phyloP scores from a whole-genome alignment of 768 basidiomycete genomes.

The Peribolospora baueri region DNA sequence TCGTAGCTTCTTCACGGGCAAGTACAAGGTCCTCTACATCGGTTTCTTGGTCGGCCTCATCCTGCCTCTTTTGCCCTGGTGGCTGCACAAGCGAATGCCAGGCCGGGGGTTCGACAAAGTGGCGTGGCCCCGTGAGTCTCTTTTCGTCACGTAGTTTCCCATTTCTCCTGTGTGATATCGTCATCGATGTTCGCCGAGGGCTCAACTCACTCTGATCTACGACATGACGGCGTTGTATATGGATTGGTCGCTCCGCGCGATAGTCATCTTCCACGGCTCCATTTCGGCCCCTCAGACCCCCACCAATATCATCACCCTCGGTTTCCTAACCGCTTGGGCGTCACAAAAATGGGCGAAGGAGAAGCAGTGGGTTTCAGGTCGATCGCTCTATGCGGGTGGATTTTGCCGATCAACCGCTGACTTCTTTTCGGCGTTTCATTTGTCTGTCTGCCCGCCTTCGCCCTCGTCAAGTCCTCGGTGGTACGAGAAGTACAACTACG shows the following conservation, averaged over 20 bases:
- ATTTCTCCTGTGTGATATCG: too few relatives aligned
- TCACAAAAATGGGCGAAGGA: conserved; percentile 14
- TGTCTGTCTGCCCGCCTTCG: not conserved
- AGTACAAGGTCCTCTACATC: conserved; percentile 12
- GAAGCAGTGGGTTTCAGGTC: conserved; percentile 3
- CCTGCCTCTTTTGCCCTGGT: conserved; percentile 13
- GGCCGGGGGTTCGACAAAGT: conserved; percentile 7
- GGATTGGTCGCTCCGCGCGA: too few relatives aligned
- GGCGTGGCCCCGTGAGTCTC: conserved; percentile 7
- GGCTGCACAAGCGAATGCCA: conserved; percentile 8
- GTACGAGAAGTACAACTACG: conserved; percentile 5
- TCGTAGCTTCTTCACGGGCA: conserved; percentile 13
- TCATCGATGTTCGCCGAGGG: not conserved
- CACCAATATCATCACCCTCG: conserved; percentile 12
- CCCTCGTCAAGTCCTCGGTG: not conserved
- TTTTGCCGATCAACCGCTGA: too few relatives aligned
- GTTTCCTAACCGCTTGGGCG: conserved; percentile 11
- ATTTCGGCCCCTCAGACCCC: conserved; percentile 13
- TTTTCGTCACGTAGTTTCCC: not conserved
- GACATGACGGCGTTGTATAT: too few relatives aligned
- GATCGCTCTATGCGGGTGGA: not conserved
- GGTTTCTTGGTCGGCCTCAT: conserved; percentile 13
- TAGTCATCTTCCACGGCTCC: conserved; percentile 12
- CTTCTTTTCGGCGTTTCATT: too few relatives aligned
- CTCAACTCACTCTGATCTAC: too few relatives aligned